phyloP scores from a whole-genome alignment of 805 yeast species.

The Pichia manshurica region DNA sequence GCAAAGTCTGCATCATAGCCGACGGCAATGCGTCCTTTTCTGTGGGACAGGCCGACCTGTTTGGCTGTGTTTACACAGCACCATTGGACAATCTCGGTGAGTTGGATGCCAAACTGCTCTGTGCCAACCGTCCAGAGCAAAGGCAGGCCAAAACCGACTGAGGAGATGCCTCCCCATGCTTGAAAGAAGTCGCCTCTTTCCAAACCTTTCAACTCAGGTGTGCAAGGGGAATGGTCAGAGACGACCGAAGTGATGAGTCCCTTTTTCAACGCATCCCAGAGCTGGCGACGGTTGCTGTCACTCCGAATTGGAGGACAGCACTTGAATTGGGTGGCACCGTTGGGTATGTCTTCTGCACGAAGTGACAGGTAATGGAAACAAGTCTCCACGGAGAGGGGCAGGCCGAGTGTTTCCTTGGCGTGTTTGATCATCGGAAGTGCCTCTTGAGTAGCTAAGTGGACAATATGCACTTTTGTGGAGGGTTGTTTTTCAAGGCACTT shows the following conservation, averaged over 20 bases:
- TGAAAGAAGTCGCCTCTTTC: constrained; percentile 80
- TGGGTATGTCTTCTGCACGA: constrained; percentile 70
- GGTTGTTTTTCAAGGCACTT: constrained; percentile 54
- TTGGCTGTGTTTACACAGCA: constrained; percentile 76
- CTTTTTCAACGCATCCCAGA: constrained; percentile 73
- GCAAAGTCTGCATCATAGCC: constrained; percentile 90
- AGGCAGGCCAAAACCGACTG: constrained; percentile 87
- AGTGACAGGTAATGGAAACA: constrained; percentile 88
- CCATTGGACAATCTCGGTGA: constrained; percentile 69
- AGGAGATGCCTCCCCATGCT: constrained; percentile 96
- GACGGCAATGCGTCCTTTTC: constrained; percentile 63
- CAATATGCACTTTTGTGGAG: constrained; percentile 72
- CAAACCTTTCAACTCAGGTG: constrained; percentile 81
- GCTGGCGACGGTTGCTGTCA: constrained; percentile 57
- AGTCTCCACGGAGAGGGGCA: constrained; percentile 82
- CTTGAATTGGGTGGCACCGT: constrained; percentile 76
- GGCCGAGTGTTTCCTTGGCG: constrained; percentile 47
- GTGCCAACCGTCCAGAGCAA: constrained; percentile 71
- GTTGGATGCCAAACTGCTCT: constrained; percentile 28
- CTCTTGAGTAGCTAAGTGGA: constrained; percentile 80
- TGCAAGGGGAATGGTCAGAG: constrained; percentile 94
- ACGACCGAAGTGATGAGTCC: constrained; percentile 78
- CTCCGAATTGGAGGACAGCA: constrained; percentile 94
- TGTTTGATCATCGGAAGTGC: constrained; percentile 68
- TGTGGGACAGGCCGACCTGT: constrained; percentile 71